These are phyloP conservation scores for Aspergillus novofumigatus DNA, from an alignment of 2,329 filamentous ascomycete genomes.

Conservation along the genomic window DNA sequence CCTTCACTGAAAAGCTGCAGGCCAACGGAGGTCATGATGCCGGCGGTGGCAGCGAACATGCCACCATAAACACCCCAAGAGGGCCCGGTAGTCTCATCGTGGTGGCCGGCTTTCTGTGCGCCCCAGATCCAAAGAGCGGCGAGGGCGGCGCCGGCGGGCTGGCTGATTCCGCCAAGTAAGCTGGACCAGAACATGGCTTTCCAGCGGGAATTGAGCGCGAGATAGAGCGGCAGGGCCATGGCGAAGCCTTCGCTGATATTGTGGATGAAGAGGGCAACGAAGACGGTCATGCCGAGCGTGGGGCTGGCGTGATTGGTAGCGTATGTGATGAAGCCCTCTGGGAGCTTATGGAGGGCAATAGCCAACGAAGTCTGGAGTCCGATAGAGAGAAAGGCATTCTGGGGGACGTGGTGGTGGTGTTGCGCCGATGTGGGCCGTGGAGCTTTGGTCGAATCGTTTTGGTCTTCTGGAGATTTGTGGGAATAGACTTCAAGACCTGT, in stretches of 20 bases:
- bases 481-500: neutral
- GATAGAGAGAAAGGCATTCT: constrained; percentile 89
- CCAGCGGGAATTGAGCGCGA: constrained; percentile 75
- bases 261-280: constrained; percentile 93
- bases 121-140: constrained; percentile 83
- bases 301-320: constrained; percentile 97
- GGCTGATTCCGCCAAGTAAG: constrained; percentile 77
- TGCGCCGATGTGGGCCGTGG: constrained; percentile 28
- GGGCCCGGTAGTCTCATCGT: constrained; percentile 29
- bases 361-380: constrained; percentile 95
- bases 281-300: constrained; percentile 80
- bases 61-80: constrained; percentile 52
- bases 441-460: constrained; percentile 3
- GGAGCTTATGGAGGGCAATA: constrained; percentile 93
- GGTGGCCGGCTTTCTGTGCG: constrained; percentile 49
- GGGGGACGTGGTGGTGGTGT: constrained; percentile 92
- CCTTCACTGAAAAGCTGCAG: constrained; percentile 86
- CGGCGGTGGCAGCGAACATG: constrained; percentile 84
- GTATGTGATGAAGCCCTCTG: constrained; percentile 83
- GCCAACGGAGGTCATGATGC: constrained; percentile 93
- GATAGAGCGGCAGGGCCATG: constrained; percentile 86
- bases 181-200: constrained; percentile 82
- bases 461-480: constrained; percentile 6
- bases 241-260: constrained; percentile 98
- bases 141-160: constrained; percentile 78